A percentile compares a stretch with the other conserved stretches of the same genome.
phyloP scores from a whole-genome alignment of 305 asterid genomes.

The Fraxinus velutina region DNA sequence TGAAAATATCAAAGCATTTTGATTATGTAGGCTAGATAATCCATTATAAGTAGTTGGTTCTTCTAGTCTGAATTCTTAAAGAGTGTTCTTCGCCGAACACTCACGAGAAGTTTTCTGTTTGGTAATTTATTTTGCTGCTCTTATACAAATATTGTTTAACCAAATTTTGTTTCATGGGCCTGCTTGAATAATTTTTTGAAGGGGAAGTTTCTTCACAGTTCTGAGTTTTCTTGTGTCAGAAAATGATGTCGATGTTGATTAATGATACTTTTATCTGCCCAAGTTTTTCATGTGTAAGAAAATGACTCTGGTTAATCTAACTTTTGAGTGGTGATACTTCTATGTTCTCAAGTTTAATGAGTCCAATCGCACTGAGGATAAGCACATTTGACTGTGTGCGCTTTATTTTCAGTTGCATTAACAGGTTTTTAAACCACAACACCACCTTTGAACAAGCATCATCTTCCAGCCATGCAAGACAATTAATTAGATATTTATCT shows the following conservation, averaged over 20 bases:
- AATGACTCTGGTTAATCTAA: neutral
- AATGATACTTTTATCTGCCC: neutral
- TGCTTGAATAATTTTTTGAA: neutral
- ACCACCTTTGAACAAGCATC: neutral
- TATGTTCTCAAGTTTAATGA: neutral
- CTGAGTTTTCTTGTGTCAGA: neutral
- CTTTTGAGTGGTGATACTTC: neutral
- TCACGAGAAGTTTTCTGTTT: neutral
- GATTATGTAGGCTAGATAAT: neutral
- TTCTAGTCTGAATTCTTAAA: neutral
- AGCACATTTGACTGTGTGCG: neutral
- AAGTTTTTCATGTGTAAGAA: neutral
- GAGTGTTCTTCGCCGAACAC: neutral
- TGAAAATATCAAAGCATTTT: neutral
- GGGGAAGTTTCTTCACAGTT: constrained; percentile 5
- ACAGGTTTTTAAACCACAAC: neutral
- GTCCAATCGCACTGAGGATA: neutral
- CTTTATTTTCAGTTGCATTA: neutral
- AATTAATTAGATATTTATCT: neutral
- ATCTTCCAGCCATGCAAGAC: neutral
- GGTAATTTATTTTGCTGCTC: neutral
- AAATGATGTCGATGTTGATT: neutral
- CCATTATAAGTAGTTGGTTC: neutral
- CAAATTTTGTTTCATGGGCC: neutral
- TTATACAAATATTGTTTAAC: neutral